Conservation (phyloP, 2,329 filamentous ascomycete species). For the Alternaria ventricosa region DNA sequence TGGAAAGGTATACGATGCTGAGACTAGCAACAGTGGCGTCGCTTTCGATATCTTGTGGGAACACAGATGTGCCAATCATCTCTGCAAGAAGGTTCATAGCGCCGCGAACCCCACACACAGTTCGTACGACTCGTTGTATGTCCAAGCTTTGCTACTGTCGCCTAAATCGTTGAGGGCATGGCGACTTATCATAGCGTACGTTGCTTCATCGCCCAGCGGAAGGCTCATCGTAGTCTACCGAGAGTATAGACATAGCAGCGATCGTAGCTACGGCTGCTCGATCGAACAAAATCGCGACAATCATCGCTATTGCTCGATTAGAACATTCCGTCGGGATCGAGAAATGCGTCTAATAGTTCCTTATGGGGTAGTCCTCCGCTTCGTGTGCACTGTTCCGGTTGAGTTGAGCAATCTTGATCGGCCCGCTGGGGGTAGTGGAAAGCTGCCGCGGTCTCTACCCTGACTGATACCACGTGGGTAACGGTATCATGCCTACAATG, state of each 20-base stretch:
- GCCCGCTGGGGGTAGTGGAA: slow-evolving; percentile 2
- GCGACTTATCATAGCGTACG: slow-evolving; percentile 15
- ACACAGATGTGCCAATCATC: slow-evolving; percentile 19
- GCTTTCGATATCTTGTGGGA: slow-evolving; percentile 28
- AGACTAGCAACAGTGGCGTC: slow-evolving; percentile 28
- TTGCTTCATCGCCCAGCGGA: not conserved
- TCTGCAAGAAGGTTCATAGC: slow-evolving; percentile 14
- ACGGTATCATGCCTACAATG: slow-evolving; percentile 14
- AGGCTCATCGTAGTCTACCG: not conserved
- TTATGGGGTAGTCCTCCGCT: not conserved
- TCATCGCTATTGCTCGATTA: not conserved
- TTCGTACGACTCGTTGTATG: slow-evolving; percentile 23
- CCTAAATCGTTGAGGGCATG: slow-evolving; percentile 9
- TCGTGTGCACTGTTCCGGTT: not conserved
- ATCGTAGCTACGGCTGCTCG: not conserved
- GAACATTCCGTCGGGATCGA: not conserved
- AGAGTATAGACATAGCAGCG: not conserved
- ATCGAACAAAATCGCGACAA: not conserved
- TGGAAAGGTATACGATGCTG: not conserved
- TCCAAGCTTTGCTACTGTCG: slow-evolving; percentile 9
- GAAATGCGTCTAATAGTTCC: accelerated
- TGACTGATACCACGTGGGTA: slow-evolving; percentile 39
- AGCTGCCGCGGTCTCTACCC: slow-evolving; percentile 30
- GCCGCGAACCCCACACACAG: slow-evolving; percentile 30
- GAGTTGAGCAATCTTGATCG: not conserved